Base-by-base conservation (phyloP, 345 rosid species). In the Eucalyptus pauciflora region DNA sequence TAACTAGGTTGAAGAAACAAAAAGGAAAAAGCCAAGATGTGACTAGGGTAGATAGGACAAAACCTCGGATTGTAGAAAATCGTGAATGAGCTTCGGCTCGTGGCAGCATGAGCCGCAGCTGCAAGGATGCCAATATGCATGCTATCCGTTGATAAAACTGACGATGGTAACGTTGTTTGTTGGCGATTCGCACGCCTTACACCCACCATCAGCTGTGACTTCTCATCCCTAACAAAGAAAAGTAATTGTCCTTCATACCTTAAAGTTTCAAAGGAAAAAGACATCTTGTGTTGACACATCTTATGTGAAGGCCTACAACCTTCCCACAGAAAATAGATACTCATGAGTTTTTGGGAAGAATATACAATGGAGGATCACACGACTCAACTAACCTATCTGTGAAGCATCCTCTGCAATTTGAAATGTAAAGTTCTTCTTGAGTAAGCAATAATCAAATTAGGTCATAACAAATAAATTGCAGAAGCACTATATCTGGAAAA, bases 81-180 rank as follows among this genome's bases (percentile, higher is more conserved):
- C 58, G 96, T 95, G 92, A 98, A 98, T 50, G 97, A 94, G 89
- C 96, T 98, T 27, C 95, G 92, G 86, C 95, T 96, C 2, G 98
- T 93, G 50, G 99, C 96, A 54, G 99, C 99, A 85, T 98, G 99
- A 88, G 99, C 99, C 0, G 99, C 99, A 90, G 99, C 99, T 89
- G 99, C 99, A 91, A 98, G 99, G 87, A 98, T 98, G 87, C 99
- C 99, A 43, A 98, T 98, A 93, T 98, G 99, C 99, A 98, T 98
- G 92, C 99, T 98, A 87, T 97, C 99, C 46, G 99, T 98, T 37
- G 99, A 98, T 41, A 97, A 95, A 92, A 98, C 99, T 14, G 98
- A 96, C 27, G 99, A 98, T 49, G 99, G 99, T 81, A 97, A 89
- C 7, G 98, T 92, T 83, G 98, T 93, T 91, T 96, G 99, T 89